phyloP scores from a whole-genome alignment of 1,284 basidiomycete species.

The Inonotus hispidus region DNA sequence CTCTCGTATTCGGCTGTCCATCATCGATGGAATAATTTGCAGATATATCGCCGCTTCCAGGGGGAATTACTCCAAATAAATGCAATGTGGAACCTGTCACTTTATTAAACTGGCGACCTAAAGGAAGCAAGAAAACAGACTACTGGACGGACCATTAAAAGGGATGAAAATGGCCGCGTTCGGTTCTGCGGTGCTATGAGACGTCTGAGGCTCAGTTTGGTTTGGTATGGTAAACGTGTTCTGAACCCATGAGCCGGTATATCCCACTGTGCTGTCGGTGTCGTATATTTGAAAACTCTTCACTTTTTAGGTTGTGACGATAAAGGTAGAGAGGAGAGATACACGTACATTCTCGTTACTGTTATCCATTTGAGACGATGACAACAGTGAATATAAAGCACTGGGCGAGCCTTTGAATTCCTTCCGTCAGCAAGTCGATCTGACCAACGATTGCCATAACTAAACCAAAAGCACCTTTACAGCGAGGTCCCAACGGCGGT shows the following conservation, averaged over 20 bases:
- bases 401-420: too few species aligned
- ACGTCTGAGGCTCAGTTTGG: neutral
- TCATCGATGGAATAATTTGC: conserved; percentile 15
- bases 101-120: too few species aligned
- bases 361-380: too few species aligned
- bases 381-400: too few species aligned
- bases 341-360: too few species aligned
- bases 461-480: too few species aligned
- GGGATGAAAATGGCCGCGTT: neutral
- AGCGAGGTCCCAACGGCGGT: too few species aligned
- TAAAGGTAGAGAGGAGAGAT: too few species aligned
- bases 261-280: neutral
- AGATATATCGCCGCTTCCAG: neutral
- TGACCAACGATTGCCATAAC: too few species aligned
- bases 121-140: neutral
- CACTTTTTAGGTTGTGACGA: too few species aligned
- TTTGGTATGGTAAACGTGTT: neutral
- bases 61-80: neutral
- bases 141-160: neutral
- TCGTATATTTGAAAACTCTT: neutral
- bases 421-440: too few species aligned
- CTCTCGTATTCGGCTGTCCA: neutral
- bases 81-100: neutral
- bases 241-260: neutral
- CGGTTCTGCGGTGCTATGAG: neutral